phyloP scores from a whole-genome alignment of 345 rosid species.

The Hibiscus trionum region DNA sequence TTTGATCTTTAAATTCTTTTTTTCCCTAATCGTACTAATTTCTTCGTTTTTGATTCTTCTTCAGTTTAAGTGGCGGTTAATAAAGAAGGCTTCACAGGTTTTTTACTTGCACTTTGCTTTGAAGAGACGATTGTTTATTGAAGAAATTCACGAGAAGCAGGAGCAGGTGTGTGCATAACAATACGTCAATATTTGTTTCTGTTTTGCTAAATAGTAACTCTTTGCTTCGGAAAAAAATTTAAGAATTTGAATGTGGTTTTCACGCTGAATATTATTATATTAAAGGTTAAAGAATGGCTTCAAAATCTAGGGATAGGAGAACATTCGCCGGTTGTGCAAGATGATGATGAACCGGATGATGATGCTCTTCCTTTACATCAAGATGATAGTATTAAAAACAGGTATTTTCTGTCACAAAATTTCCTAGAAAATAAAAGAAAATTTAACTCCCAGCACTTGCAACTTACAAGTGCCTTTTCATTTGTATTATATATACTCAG shows the following conservation, averaged over 20 bases:
- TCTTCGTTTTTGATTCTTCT: constrained; percentile 9
- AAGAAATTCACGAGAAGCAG: constrained; percentile 97
- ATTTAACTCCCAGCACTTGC: constrained; percentile 6
- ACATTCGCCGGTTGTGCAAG: constrained; percentile 56
- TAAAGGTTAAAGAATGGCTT: constrained; percentile 99
- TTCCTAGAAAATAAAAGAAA: neutral
- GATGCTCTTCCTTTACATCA: constrained; percentile 55
- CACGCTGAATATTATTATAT: constrained; percentile 37
- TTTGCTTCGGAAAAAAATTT: constrained; percentile 17
- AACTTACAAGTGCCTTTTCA: constrained; percentile 21
- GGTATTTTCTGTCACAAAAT: constrained; percentile 30
- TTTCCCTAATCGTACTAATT: neutral
- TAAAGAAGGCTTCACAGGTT: constrained; percentile 87
- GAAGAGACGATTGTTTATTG: constrained; percentile 84
- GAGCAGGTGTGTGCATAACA: constrained; percentile 63
- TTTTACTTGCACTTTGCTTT: constrained; percentile 81
- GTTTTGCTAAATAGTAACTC: neutral
- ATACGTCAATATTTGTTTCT: neutral
- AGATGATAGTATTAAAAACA: constrained; percentile 72
- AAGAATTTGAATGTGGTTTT: constrained; percentile 41
- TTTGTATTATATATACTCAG: constrained; percentile 35
- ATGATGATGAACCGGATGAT: constrained; percentile 76
- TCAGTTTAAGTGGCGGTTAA: constrained; percentile 87
- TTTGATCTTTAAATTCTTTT: neutral
- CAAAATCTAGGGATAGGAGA: constrained; percentile 99